These are phyloP conservation scores for Mycena filopes DNA, from an alignment of 768 basidiomycete genomes.

Conservation along the genomic window DNA sequence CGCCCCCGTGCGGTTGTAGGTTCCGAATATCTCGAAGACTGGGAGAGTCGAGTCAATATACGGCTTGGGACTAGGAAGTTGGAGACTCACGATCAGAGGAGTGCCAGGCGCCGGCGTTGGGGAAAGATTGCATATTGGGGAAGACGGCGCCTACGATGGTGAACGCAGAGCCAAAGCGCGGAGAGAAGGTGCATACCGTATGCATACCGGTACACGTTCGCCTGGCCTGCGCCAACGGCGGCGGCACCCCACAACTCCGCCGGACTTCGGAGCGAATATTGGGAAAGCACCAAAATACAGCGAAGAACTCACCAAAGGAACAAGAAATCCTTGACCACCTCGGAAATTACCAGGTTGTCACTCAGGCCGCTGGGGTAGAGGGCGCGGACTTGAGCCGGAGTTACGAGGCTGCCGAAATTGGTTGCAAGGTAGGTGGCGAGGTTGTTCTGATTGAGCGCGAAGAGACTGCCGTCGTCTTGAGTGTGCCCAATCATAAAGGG, in stretches of 20 bases:
- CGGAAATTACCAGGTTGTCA: slow-evolving; percentile 27
- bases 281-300: no score
- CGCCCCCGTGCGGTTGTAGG: slow-evolving; percentile 38
- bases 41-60: not conserved
- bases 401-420: slow-evolving; percentile 5
- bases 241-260: slow-evolving; percentile 25
- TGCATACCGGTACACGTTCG: slow-evolving; percentile 34
- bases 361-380: slow-evolving; percentile 34
- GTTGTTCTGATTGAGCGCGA: slow-evolving; percentile 25
- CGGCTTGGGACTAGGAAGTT: not conserved
- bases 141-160: slow-evolving; percentile 16
- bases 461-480: slow-evolving; percentile 33
- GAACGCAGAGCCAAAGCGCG: no score
- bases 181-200: slow-evolving; percentile 22
- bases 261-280: slow-evolving; percentile 7
- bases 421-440: slow-evolving; percentile 27
- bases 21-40: slow-evolving; percentile 41
- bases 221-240: slow-evolving; percentile 27
- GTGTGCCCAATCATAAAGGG: slow-evolving; percentile 34
- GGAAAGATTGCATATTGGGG: slow-evolving; percentile 33
- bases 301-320: slow-evolving; percentile 22
- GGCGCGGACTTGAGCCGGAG: slow-evolving; percentile 22
- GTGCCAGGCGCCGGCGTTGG: slow-evolving; percentile 39
- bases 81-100: slow-evolving; percentile 31
- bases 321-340: slow-evolving; percentile 14